Evolutionary conservation across 164 flowering plant genomes (phyloP).

Genomic region (Houttuynia cordata): DNA sequence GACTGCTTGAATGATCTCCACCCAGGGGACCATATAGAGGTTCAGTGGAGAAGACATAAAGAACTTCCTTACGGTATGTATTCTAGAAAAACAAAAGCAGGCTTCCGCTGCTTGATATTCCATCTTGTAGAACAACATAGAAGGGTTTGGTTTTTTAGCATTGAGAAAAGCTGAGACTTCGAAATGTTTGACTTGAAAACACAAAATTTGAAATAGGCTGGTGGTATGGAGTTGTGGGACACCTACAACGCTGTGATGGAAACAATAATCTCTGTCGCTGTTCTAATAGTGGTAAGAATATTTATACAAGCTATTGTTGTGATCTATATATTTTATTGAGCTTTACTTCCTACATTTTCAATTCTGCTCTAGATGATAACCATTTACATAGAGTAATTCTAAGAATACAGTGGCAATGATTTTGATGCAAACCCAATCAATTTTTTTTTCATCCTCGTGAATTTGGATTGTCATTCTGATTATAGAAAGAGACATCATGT

Average conservation of each 20-base stretch:
- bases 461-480: no score
- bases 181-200: no score
- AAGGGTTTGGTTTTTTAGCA: no score
- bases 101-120: neutral
- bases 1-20: constrained; percentile 59
- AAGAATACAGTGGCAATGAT: no score
- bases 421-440: no score
- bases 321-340: neutral
- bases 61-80: constrained; percentile 78
- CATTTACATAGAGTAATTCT: no score
- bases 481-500: no score
- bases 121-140: no score
- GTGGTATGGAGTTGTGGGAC: constrained; percentile 98
- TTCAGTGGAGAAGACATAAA: constrained; percentile 84
- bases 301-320: neutral
- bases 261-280: constrained; percentile 61
- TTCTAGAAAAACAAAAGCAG: neutral
- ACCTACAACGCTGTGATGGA: constrained; percentile 76
- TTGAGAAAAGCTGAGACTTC: neutral
- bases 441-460: no score
- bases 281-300: constrained; percentile 56
- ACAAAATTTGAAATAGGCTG: constrained; percentile 49
- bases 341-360: no score
- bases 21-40: constrained; percentile 84
- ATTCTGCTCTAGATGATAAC: no score